phyloP scores from a whole-genome alignment of 306 rosid genomes.

The Dryas alaskensis region DNA sequence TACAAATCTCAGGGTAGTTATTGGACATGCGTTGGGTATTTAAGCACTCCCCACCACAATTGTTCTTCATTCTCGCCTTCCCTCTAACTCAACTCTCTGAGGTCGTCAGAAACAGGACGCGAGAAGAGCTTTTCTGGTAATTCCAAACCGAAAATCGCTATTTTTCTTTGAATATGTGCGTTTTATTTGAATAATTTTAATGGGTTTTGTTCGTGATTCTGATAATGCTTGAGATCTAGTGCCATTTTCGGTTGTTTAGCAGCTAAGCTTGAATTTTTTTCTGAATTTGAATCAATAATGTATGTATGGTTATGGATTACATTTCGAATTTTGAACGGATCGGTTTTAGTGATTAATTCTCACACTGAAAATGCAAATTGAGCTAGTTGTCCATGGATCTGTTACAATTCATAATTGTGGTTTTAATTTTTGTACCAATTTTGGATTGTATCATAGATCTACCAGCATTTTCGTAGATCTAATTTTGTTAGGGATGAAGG shows the following conservation, averaged over 20 bases:
- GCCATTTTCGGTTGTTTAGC: neutral
- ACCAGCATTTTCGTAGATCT: slow-evolving; percentile 22
- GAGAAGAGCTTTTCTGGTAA: slow-evolving; percentile 1
- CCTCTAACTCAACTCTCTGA: neutral
- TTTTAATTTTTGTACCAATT: slow-evolving; percentile 14
- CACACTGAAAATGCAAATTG: slow-evolving; percentile 16
- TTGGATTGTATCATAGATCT: slow-evolving; percentile 37
- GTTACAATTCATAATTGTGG: slow-evolving; percentile 17
- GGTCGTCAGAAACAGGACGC: neutral
- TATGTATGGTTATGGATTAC: neutral
- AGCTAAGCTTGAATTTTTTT: neutral
- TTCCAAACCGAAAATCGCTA: neutral
- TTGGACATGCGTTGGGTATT: slow-evolving; percentile 49
- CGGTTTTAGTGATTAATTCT: slow-evolving; percentile 7
- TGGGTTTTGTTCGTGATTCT: neutral
- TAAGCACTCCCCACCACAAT: slow-evolving; percentile 22
- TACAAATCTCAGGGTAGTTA: slow-evolving; percentile 17
- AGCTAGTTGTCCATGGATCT: slow-evolving; percentile 34
- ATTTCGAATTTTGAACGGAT: neutral
- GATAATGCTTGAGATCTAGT: neutral
- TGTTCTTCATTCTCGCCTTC: slow-evolving; percentile 24
- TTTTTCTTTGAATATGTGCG: neutral
- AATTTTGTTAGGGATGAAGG: neutral
- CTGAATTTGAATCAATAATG: neutral
- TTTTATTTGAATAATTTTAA: neutral